Conservation (phyloP, 495 filamentous ascomycete genomes). For the Clavariopsis aquatica region DNA sequence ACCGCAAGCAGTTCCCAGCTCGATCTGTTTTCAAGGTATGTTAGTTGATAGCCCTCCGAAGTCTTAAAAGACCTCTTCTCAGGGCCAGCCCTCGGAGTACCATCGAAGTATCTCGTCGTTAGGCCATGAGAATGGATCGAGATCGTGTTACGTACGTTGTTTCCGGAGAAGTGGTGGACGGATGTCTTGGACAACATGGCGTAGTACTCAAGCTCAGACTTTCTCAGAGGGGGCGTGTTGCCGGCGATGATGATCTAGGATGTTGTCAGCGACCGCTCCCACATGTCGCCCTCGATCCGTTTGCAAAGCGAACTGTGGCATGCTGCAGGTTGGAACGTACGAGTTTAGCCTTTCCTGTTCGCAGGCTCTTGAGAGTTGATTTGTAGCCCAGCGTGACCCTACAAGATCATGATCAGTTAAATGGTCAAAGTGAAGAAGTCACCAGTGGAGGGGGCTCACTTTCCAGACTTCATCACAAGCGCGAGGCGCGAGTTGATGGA, state of each 20-base stretch:
- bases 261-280: slow-evolving; percentile 41
- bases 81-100: slow-evolving; percentile 55
- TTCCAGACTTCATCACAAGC: slow-evolving; percentile 95
- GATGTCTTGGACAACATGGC: slow-evolving; percentile 59
- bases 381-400: slow-evolving; percentile 87
- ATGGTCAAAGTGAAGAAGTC: too few species aligned
- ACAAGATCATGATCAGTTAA: slow-evolving; percentile 1
- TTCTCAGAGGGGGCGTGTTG: slow-evolving; percentile 94
- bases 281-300: background rate
- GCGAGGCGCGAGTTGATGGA: slow-evolving; percentile 81
- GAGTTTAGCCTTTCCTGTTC: slow-evolving; percentile 77
- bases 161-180: slow-evolving; percentile 94
- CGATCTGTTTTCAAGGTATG: slow-evolving; percentile 64
- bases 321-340: background rate
- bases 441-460: too few species aligned
- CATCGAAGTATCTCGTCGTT: slow-evolving; percentile 32
- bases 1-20: slow-evolving; percentile 91
- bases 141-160: slow-evolving; percentile 76
- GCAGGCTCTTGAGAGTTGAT: slow-evolving; percentile 92
- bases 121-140: slow-evolving; percentile 37
- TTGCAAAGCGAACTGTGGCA: background rate
- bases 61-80: slow-evolving; percentile 75
- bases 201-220: slow-evolving; percentile 90
- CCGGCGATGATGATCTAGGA: slow-evolving; percentile 65
- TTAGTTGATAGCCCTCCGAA: slow-evolving; percentile 78